Conservation (phyloP, 2,329 filamentous ascomycete genomes). For the Chaetomium strumarium region DNA sequence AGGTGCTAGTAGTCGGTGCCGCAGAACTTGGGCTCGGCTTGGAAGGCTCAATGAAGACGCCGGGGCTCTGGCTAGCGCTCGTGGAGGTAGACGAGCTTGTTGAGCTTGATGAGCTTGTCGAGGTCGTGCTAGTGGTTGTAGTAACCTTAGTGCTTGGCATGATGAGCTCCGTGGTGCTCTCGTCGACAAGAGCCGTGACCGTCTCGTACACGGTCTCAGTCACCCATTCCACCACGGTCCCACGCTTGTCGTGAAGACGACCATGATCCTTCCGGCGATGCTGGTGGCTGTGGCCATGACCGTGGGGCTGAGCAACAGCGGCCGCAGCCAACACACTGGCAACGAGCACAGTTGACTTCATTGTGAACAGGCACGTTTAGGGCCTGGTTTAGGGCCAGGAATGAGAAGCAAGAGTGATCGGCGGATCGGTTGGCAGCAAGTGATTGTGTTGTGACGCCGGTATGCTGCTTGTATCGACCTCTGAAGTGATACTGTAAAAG, state of each 20-base stretch:
- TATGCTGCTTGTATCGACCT: background rate
- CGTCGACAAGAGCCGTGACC: slow-evolving; percentile 45
- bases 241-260: slow-evolving; percentile 35
- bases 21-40: slow-evolving; percentile 10
- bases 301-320: slow-evolving; percentile 47
- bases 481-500: slow-evolving; percentile 4
- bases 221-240: slow-evolving; percentile 39
- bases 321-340: slow-evolving; percentile 39
- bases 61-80: slow-evolving; percentile 24
- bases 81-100: slow-evolving; percentile 26
- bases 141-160: slow-evolving; percentile 26
- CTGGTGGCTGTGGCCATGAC: slow-evolving; percentile 27
- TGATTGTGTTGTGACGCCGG: background rate
- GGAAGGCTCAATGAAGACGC: slow-evolving; percentile 32
- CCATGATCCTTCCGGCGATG: slow-evolving; percentile 32
- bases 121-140: slow-evolving; percentile 18
- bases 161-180: slow-evolving; percentile 42
- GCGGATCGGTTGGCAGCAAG: background rate
- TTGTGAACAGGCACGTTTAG: slow-evolving; percentile 24
- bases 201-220: slow-evolving; percentile 47
- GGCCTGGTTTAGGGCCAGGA: background rate
- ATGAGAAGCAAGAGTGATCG: background rate
- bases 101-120: slow-evolving; percentile 21
- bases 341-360: slow-evolving; percentile 39
- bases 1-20: slow-evolving; percentile 17